Evolutionary conservation across 495 filamentous ascomycete species (phyloP).

Genomic region (Hyaloscypha finlandica): DNA sequence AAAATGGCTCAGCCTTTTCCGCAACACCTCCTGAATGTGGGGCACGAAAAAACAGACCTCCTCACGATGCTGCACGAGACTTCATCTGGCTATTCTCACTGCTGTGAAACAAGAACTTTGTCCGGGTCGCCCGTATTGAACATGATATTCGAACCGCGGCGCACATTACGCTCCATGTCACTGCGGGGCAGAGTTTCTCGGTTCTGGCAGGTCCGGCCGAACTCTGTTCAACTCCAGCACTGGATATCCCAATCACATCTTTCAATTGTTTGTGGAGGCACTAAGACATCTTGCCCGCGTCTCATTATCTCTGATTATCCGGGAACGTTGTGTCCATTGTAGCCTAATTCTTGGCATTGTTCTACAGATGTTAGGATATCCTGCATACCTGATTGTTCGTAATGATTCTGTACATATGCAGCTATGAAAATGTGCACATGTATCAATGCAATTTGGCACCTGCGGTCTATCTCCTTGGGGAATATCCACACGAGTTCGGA

Average conservation of each 20-base stretch:
- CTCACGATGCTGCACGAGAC: conserved; percentile 12
- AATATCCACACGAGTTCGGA: too few species aligned
- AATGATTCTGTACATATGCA: too few species aligned
- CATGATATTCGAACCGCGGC: conserved; percentile 8
- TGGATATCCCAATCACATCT: neutral
- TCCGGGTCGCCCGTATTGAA: conserved; percentile 10
- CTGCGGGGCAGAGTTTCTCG: neutral
- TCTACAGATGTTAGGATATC: too few species aligned
- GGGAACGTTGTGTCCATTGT: too few species aligned
- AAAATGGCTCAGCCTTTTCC: neutral
- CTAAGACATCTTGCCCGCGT: too few species aligned
- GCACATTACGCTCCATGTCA: neutral
- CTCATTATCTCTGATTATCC: too few species aligned
- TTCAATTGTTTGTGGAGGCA: neutral
- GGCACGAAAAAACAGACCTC: neutral
- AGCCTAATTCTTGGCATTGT: too few species aligned
- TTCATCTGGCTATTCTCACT: conserved; percentile 27
- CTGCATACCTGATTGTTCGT: too few species aligned
- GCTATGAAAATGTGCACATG: too few species aligned
- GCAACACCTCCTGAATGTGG: conserved; percentile 9
- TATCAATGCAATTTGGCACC: too few species aligned
- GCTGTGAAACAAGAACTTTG: conserved; percentile 21
- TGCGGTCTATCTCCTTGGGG: too few species aligned
- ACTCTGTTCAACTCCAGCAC: neutral
- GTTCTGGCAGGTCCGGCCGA: neutral